Evolutionary conservation across 768 basidiomycete genomes (phyloP).

Genomic region (Panaeolus cyanescens): DNA sequence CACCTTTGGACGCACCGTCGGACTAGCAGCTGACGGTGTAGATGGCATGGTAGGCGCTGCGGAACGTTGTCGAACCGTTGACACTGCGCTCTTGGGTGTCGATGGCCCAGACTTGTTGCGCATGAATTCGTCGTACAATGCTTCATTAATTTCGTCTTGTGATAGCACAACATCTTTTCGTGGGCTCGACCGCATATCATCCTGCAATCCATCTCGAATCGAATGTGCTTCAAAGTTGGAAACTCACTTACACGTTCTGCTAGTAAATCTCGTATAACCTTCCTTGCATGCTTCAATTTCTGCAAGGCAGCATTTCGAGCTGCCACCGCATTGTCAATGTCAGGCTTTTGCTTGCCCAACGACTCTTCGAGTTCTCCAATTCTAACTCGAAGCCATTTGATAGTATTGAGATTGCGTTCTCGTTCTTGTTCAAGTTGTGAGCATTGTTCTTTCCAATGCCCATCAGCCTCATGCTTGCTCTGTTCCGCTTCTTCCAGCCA

Average conservation of each 20-base stretch:
- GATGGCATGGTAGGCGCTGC: neutral
- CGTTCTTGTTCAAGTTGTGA: conserved; percentile 38
- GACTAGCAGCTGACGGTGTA: neutral
- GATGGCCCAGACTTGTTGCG: neutral
- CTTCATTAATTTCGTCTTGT: conserved; percentile 25
- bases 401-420: conserved; percentile 21
- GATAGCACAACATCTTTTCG: conserved; percentile 9
- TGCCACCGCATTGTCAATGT: conserved; percentile 30
- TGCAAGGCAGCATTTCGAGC: conserved; percentile 32
- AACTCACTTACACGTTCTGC: conserved; percentile 43
- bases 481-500: neutral
- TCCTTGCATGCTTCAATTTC: conserved; percentile 37
- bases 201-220: conserved; percentile 12
- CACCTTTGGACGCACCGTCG: neutral
- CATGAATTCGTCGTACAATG: conserved; percentile 21
- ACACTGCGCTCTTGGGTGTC: neutral
- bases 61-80: neutral
- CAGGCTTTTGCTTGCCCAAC: conserved; percentile 25
- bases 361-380: conserved; percentile 35
- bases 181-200: conserved; percentile 25
- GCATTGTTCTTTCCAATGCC: conserved; percentile 25
- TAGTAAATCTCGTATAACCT: conserved; percentile 43
- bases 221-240: conserved; percentile 7
- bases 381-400: conserved; percentile 28
- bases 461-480: neutral